These are phyloP conservation scores for Yamadazyma songkhlaensis DNA, from an alignment of 1,139 yeast species.

Conservation along the genomic window DNA sequence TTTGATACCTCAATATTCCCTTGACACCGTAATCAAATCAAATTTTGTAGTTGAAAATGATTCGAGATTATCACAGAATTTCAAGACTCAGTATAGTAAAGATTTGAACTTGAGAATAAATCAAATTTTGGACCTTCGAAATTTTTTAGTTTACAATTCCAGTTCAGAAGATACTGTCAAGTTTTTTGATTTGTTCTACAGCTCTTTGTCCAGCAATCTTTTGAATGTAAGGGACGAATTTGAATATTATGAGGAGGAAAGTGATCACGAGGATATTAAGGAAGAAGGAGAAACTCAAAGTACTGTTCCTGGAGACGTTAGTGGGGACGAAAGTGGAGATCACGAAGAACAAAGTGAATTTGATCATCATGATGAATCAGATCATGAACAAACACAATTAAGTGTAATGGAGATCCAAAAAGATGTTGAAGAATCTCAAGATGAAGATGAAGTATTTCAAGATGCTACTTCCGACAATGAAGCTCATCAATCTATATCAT, in stretches of 20 bases:
- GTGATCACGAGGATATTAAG: conserved; percentile 1
- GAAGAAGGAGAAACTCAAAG: conserved; percentile 1
- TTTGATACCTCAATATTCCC: conserved; percentile 1
- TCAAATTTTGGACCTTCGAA: conserved; percentile 4
- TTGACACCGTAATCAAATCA: conserved; percentile 6
- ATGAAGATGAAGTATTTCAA: background rate
- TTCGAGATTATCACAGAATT: background rate
- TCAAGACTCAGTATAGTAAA: background rate
- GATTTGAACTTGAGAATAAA: conserved; percentile 3
- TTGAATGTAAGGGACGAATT: conserved; percentile 6
- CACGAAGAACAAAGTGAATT: too few species aligned
- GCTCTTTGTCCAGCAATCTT: conserved; percentile 7
- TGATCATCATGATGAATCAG: too few species aligned
- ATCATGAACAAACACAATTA: too few species aligned
- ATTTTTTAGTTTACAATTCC: background rate
- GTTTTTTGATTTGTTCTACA: conserved; percentile 10
- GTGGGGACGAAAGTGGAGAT: too few species aligned
- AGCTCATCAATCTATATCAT: background rate
- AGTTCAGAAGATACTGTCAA: conserved; percentile 2
- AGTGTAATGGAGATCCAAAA: background rate
- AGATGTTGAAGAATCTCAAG: conserved; percentile 1
- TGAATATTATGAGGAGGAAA: conserved; percentile 1
- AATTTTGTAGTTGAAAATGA: conserved; percentile 2
- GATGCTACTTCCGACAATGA: conserved; percentile 1
- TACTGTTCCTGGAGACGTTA: too few species aligned